Base-by-base conservation (phyloP, 148 eudicot species). In the Spergularia bocconei region DNA sequence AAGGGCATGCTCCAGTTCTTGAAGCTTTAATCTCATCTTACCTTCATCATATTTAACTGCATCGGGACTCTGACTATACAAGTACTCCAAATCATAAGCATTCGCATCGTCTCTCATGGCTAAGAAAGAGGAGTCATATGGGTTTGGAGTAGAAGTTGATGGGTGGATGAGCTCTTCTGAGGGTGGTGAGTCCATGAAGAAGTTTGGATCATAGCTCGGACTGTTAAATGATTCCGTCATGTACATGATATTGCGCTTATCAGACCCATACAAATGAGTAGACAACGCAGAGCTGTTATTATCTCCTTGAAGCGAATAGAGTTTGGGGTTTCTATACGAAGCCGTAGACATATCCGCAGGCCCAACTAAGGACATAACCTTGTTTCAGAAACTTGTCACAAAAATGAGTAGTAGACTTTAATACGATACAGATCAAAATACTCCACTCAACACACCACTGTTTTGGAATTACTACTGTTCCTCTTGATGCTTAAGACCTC, bases 1-100 rank as follows among this genome's bases (percentile, higher is more conserved):
- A 63, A 95, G 98, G 48, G 80, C 97, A 72, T 86, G 87, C 82
- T 95, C 98, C 59, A 95, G 82, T 82, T 95, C 98, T 70, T 81
- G 98, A 76, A 95, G 91, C 87, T 90, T 95, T 63, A 86, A 69
- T 74, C 83, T 90, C 87, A 94, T 75, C 75, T 72, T 79, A 63
- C 80, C 88, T 66, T 87, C 89, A 64, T 94, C 90, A 57, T 82
- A 90, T 70, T 75, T 85, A 38, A 81, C 57, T 20, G 72, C 80
- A n/a, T 83, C 88, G 13, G 89, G 83, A 79, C 85, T 84, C 9
- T 67, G 80, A 75, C 81, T 75, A 38, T 72, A 77, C 71, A 86
- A 67, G 68, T 82, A 81, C 19, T 82, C 87, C 23, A 80, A 64
- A 63, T 84, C 91, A 29, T 84, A 86, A 61, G 73, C 52, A 52